A percentile compares a stretch with the other conserved stretches of the same genome.
Conservation (phyloP, 306 rosid species). For the Adenanthera pavonina region DNA sequence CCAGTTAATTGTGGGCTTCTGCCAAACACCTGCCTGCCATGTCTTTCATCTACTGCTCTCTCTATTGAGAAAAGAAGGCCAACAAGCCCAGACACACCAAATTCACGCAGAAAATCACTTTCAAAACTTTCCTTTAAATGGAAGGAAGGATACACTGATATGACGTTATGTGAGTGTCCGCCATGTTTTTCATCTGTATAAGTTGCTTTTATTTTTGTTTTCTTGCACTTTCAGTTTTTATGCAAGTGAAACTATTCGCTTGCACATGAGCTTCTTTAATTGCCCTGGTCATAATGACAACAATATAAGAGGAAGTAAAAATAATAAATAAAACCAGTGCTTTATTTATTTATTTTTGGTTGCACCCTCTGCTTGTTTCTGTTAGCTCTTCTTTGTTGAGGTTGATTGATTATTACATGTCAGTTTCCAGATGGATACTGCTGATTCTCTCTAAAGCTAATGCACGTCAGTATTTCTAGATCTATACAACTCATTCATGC, state of each 20-base stretch:
- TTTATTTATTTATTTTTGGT: neutral
- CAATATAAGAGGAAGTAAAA: neutral
- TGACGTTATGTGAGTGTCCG: conserved; percentile 61
- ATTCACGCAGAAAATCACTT: conserved; percentile 56
- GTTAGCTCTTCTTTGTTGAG: neutral
- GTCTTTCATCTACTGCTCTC: conserved; percentile 54
- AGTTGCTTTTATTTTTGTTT: conserved; percentile 18
- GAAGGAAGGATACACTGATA: conserved; percentile 72
- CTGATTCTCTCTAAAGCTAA: conserved; percentile 9
- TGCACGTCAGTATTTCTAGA: conserved; percentile 15
- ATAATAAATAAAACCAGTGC: neutral
- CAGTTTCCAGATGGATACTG: neutral
- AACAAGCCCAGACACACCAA: conserved; percentile 56
- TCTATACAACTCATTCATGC: conserved; percentile 32
- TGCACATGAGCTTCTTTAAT: neutral
- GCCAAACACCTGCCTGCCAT: conserved; percentile 71
- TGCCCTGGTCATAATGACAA: neutral
- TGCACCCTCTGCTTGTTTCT: neutral
- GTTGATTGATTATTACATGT: neutral
- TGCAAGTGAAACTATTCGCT: conserved; percentile 2
- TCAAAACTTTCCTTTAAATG: conserved; percentile 84
- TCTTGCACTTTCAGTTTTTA: neutral
- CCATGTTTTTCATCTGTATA: neutral
- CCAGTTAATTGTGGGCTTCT: conserved; percentile 64
- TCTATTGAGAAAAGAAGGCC: conserved; percentile 62